Conservation (phyloP, 371 early-diverging fungal genomes). For the Mortierella sp. region DNA sequence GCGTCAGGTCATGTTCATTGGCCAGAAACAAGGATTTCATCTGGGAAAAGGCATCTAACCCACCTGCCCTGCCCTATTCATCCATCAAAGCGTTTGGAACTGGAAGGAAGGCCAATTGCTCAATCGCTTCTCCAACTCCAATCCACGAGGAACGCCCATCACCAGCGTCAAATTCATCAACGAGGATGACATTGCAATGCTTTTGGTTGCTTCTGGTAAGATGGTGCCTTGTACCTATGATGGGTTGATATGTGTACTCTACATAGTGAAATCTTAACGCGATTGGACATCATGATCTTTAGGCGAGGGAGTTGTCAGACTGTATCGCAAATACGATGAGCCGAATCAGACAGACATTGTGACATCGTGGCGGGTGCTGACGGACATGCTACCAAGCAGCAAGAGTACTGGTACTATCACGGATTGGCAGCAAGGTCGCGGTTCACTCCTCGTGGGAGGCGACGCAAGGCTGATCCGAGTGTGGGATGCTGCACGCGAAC, state of each 20-base stretch:
- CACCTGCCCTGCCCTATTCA: neutral
- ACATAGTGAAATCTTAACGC: neutral
- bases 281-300: neutral
- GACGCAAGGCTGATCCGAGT: constrained; percentile 77
- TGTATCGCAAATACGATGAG: constrained; percentile 80
- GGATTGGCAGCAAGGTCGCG: constrained; percentile 85
- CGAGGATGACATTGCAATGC: constrained; percentile 86
- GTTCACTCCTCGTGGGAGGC: constrained; percentile 77
- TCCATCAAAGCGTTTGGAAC: constrained; percentile 74
- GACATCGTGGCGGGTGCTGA: constrained; percentile 80
- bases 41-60: neutral
- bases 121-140: constrained; percentile 75
- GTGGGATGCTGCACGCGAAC: constrained; percentile 88
- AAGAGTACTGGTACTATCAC: constrained; percentile 72
- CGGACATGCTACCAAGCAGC: constrained; percentile 72
- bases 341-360: constrained; percentile 72
- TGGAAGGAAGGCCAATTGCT: constrained; percentile 74
- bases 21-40: no score
- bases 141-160: constrained; percentile 72
- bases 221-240: constrained; percentile 40
- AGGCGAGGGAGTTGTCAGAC: constrained; percentile 83
- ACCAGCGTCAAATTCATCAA: constrained; percentile 88
- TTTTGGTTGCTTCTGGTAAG: constrained; percentile 82
- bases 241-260: no score
- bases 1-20: neutral